phyloP scores from a whole-genome alignment of 2,329 filamentous ascomycete genomes.

The Nigrospora oryzae region DNA sequence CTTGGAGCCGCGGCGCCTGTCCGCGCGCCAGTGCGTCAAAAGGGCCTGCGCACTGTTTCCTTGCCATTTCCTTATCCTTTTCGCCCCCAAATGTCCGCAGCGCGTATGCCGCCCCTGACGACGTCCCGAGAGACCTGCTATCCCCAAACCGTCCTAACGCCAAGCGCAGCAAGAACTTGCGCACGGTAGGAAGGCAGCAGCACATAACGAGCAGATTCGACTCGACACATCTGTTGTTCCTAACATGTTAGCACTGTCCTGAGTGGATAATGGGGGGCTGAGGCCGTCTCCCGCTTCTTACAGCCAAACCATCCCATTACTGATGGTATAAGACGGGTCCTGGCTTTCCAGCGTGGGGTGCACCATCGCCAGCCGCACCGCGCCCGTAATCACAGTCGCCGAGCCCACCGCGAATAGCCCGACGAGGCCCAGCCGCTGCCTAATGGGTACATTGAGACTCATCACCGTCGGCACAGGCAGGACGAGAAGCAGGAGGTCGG shows the following conservation, averaged over 20 bases:
- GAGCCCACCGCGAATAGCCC: slow-evolving; percentile 36
- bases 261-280: neutral
- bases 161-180: slow-evolving; percentile 28
- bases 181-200: slow-evolving; percentile 28
- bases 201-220: slow-evolving; percentile 31
- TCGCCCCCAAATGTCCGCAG: slow-evolving; percentile 1
- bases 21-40: neutral
- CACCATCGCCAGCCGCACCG: slow-evolving; percentile 19
- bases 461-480: slow-evolving; percentile 37
- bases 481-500: slow-evolving; percentile 35
- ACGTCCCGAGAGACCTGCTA: neutral
- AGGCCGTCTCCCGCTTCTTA: slow-evolving; percentile 5
- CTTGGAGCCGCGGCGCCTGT: too few species aligned
- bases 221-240: slow-evolving; percentile 23
- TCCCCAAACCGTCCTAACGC: slow-evolving; percentile 21
- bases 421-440: slow-evolving; percentile 36
- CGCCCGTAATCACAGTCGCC: slow-evolving; percentile 25
- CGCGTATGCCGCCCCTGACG: neutral
- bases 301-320: slow-evolving; percentile 19
- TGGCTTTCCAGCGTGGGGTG: slow-evolving; percentile 12
- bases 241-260: neutral
- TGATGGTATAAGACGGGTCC: slow-evolving; percentile 21
- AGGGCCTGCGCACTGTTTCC: neutral
- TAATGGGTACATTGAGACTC: slow-evolving; percentile 32
- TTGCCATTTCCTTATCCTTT: neutral